Percentiles rank a stretch among this genome's conserved stretches.
Evolutionary conservation across 352 stramenopile species (phyloP).

Genomic region (Phytophthora europaea): DNA sequence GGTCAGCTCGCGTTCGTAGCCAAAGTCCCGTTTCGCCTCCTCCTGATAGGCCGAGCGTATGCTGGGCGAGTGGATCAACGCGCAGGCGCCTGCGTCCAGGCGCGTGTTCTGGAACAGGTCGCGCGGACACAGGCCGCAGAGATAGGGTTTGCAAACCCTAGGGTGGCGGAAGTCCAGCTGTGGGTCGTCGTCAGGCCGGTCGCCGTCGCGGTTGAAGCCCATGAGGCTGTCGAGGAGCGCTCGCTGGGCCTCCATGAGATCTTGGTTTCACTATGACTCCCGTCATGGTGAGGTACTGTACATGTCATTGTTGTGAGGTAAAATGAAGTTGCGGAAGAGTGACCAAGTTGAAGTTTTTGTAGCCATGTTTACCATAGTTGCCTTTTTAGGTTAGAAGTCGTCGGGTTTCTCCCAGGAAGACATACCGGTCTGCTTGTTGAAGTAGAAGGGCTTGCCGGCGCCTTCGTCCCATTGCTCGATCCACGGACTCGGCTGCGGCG

Average conservation of each 20-base stretch:
- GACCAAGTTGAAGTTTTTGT: constrained; percentile 15
- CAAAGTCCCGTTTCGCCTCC: constrained; percentile 51
- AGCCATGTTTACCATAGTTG: background rate
- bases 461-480: constrained; percentile 86
- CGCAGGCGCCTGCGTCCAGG: constrained; percentile 83
- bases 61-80: constrained; percentile 74
- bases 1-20: constrained; percentile 80
- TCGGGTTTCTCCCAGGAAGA: constrained; percentile 85
- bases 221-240: constrained; percentile 92
- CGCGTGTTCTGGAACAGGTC: constrained; percentile 93
- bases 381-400: constrained; percentile 61
- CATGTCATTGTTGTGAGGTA: background rate
- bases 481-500: constrained; percentile 52
- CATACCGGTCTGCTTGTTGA: constrained; percentile 85
- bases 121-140: constrained; percentile 87
- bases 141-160: constrained; percentile 84
- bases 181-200: constrained; percentile 78
- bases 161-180: constrained; percentile 75
- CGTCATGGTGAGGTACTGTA: background rate
- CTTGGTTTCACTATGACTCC: constrained; percentile 1
- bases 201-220: constrained; percentile 92
- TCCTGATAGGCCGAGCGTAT: constrained; percentile 73
- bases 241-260: constrained; percentile 84
- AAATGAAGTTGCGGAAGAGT: background rate
- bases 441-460: constrained; percentile 88